Conservation (phyloP, 345 rosid genomes). For the Mercurialis annua region DNA sequence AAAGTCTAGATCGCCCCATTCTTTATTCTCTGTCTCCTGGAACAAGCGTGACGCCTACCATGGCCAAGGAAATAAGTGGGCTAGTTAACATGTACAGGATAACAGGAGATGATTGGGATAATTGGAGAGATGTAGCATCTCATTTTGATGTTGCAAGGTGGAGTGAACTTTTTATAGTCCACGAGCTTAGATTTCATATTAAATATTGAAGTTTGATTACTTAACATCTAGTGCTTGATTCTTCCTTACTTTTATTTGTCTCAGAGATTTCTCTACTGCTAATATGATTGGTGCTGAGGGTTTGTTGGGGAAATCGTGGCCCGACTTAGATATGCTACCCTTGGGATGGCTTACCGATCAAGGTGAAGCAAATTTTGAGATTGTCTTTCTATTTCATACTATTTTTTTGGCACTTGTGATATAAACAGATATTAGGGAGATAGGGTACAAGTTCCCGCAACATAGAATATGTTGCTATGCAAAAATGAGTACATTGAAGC, state of each 20-base stretch:
- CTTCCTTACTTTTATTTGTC: constrained; percentile 6
- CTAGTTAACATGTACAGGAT: constrained; percentile 81
- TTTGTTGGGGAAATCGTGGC: constrained; percentile 77
- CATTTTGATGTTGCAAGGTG: constrained; percentile 87
- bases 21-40: constrained; percentile 92
- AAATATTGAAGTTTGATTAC: not conserved
- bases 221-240: constrained; percentile 5
- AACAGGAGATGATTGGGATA: constrained; percentile 96
- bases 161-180: constrained; percentile 10
- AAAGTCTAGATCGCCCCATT: constrained; percentile 64
- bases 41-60: constrained; percentile 65
- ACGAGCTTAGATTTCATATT: constrained; percentile 9
- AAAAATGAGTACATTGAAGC: not conserved
- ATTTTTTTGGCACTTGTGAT: constrained; percentile 3
- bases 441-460: not conserved
- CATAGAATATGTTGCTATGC: not conserved
- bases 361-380: constrained; percentile 37
- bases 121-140: constrained; percentile 70
- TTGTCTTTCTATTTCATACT: constrained; percentile 8
- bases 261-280: constrained; percentile 65
- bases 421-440: not conserved
- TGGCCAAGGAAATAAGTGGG: constrained; percentile 69
- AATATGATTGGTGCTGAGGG: constrained; percentile 66
- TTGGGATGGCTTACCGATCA: constrained; percentile 88
- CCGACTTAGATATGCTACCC: constrained; percentile 91